phyloP scores from a whole-genome alignment of 805 yeast genomes.

The Isabelozyma rhagii region DNA sequence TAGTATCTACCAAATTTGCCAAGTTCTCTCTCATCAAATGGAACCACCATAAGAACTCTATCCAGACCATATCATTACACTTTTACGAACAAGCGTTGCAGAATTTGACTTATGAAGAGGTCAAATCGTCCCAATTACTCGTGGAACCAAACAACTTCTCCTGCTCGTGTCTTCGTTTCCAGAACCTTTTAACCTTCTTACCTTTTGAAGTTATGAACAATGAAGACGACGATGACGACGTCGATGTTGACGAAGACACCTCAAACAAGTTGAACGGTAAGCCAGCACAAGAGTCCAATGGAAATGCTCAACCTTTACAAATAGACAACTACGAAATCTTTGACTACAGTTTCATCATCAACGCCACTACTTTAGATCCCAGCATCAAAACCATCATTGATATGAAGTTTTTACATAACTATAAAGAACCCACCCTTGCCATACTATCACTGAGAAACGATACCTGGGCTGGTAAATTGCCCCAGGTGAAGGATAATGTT shows the following conservation, averaged over 20 bases:
- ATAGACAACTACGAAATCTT: slow-evolving; percentile 20
- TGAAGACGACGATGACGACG: slow-evolving; percentile 36
- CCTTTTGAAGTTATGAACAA: slow-evolving; percentile 54
- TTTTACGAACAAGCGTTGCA: slow-evolving; percentile 74
- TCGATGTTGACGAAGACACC: slow-evolving; percentile 26
- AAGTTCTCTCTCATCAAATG: slow-evolving; percentile 75
- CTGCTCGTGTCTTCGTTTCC: slow-evolving; percentile 57
- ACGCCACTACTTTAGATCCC: slow-evolving; percentile 53
- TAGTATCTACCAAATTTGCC: slow-evolving; percentile 69
- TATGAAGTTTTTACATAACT: slow-evolving; percentile 66
- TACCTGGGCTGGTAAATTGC: slow-evolving; percentile 78
- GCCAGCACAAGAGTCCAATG: slow-evolving; percentile 1
- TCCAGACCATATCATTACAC: slow-evolving; percentile 79
- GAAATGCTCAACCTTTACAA: neutral
- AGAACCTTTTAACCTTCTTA: slow-evolving; percentile 67
- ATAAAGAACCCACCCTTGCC: slow-evolving; percentile 80
- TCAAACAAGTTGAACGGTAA: slow-evolving; percentile 9
- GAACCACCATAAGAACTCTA: slow-evolving; percentile 49
- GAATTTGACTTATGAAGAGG: slow-evolving; percentile 43
- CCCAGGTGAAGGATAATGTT: slow-evolving; percentile 59
- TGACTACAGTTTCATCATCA: slow-evolving; percentile 56
- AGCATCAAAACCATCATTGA: slow-evolving; percentile 65
- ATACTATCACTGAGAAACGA: slow-evolving; percentile 52
- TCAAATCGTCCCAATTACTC: slow-evolving; percentile 43
- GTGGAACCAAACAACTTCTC: slow-evolving; percentile 57